These are phyloP conservation scores for Boletus rex-veris DNA, from an alignment of 768 basidiomycete genomes.

Conservation along the genomic window DNA sequence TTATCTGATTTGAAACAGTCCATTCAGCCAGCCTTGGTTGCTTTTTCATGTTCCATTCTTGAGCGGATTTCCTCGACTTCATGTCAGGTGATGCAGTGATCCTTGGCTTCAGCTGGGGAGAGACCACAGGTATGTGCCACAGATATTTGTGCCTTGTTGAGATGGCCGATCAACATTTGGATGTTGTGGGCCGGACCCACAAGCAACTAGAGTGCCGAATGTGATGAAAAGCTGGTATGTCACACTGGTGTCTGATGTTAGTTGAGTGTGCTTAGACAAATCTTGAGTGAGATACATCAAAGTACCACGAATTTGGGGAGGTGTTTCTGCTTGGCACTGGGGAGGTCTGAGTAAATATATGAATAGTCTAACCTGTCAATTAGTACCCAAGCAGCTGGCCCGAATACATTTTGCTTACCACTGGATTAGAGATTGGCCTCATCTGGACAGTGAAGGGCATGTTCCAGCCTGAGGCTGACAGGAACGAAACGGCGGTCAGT, in stretches of 20 bases:
- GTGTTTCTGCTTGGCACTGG: slow-evolving; percentile 69
- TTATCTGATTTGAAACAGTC: slow-evolving; percentile 38
- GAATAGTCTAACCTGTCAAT: no score
- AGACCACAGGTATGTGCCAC: slow-evolving; percentile 50
- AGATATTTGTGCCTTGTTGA: no score
- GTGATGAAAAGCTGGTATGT: slow-evolving; percentile 67
- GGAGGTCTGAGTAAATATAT: slow-evolving; percentile 1
- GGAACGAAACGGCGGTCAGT: no score
- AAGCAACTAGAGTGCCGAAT: slow-evolving; percentile 19
- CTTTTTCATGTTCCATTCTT: slow-evolving; percentile 37
- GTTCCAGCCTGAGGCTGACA: no score
- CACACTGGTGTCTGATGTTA: slow-evolving; percentile 24
- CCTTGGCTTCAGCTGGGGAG: slow-evolving; percentile 10
- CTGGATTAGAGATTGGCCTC: no score
- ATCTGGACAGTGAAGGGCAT: no score
- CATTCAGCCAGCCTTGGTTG: slow-evolving; percentile 44
- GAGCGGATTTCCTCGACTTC: slow-evolving; percentile 55
- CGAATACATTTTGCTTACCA: no score
- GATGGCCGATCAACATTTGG: no score
- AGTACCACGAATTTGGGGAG: slow-evolving; percentile 67
- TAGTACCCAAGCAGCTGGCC: no score
- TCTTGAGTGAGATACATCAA: slow-evolving; percentile 38
- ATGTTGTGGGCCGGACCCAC: no score
- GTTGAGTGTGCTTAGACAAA: background rate
- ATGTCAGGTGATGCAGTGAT: slow-evolving; percentile 32